A percentile compares a stretch with the other conserved stretches of the same genome.
Conservation (phyloP, 225 moss, liverwort and hornwort species). For the Lunularia cruciata region DNA sequence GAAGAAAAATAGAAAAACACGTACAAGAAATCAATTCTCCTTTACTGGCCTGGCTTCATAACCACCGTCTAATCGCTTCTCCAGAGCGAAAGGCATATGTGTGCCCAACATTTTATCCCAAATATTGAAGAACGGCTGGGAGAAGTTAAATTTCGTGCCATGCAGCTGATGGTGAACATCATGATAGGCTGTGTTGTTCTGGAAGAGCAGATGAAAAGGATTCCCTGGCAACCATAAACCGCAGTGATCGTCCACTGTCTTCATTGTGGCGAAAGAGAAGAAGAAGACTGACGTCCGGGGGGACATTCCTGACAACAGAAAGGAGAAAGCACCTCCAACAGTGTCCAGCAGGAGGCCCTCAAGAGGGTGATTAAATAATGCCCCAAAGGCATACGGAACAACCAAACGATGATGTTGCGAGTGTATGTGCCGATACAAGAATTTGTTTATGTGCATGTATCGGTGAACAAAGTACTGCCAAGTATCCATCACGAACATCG, state of each 20-base stretch:
- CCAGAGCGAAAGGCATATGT: conserved; percentile 74
- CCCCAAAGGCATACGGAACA: conserved; percentile 89
- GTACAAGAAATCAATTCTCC: conserved; percentile 20
- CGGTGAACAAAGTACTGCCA: conserved; percentile 96
- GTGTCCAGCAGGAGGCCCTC: conserved; percentile 87
- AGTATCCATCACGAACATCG: conserved; percentile 89
- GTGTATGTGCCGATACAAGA: conserved; percentile 82
- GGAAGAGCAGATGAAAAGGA: conserved; percentile 74
- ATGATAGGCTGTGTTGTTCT: conserved; percentile 95
- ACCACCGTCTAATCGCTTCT: conserved; percentile 78
- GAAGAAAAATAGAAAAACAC: neutral
- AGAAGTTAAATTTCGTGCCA: conserved; percentile 89
- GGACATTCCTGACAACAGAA: conserved; percentile 84
- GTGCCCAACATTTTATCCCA: conserved; percentile 88
- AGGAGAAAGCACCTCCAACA: conserved; percentile 77
- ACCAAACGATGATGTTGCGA: conserved; percentile 83
- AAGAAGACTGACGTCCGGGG: conserved; percentile 87
- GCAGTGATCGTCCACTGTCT: conserved; percentile 92
- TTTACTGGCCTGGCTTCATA: conserved; percentile 72
- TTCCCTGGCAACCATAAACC: conserved; percentile 86
- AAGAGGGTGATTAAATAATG: conserved; percentile 89
- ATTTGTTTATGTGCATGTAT: conserved; percentile 88
- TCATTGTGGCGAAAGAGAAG: conserved; percentile 88
- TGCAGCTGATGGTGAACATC: conserved; percentile 94
- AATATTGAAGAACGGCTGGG: conserved; percentile 86